Base-by-base conservation (phyloP, 768 basidiomycete genomes). In the Kwoniella botswanensis region DNA sequence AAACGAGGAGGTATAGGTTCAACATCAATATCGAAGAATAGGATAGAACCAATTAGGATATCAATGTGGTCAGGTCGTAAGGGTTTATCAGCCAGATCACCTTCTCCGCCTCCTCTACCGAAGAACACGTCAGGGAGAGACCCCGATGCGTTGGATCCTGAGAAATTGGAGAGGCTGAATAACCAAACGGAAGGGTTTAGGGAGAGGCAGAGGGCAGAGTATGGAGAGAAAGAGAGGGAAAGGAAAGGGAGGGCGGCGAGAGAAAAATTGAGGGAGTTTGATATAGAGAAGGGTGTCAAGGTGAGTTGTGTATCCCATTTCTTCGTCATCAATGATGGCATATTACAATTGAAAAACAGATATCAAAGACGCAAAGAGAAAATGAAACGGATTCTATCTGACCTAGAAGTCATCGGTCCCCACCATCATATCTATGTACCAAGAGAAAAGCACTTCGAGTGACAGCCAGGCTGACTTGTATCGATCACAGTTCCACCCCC, bases 401-500 rank as follows among this genome's bases (percentile, higher is more conserved):
- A 7, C 35, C 3, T 6, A 35, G 35, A 35, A 35, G 35, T 35
- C 35, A 35, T 35, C 35, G 35, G 35, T 35, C 35, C 35, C 35
- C 35, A 35, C 35, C 35, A 35, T 7, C 35, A 35, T 35, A 35
- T 35, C 35, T 35, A 35, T 35, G 35, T 35, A 35, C 35, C 35
- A 7, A 35, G 35, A 35, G 35, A 35, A 9, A 35, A 35, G 35
- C 6, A 35, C 35, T 35, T 35, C 35, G 35, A 35, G 35, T 35
- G 35, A 35, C 46, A 50, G 12, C 12, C 13, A 50, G 6, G 46
- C 46, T 50, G 18, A 50, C 46, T 15, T 15, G 18, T 50, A 18
- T 50, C 46, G 18, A 50, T 35, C 13, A 24, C 72, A 83, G 82
- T 83, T 83, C 67, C 82, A 83, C 59, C 82, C 82, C 11, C 79